Conservation (phyloP, 176 grass and related monocot species). For the Luzula sylvatica region DNA sequence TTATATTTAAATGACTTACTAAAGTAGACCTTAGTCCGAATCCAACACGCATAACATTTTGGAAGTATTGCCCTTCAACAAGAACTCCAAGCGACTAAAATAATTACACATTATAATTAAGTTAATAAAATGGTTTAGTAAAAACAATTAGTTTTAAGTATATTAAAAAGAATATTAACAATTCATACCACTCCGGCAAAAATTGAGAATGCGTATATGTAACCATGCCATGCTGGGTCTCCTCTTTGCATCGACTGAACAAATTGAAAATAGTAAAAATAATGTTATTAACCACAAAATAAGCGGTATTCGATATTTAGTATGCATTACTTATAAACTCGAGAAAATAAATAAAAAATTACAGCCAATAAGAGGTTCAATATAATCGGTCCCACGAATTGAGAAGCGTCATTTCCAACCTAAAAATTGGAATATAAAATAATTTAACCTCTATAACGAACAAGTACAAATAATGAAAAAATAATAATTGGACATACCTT, state of each 20-base stretch:
- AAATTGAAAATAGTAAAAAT: constrained; percentile 3
- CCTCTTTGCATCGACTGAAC: constrained; percentile 87
- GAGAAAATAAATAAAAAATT: constrained; percentile 20
- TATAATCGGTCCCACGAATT: constrained; percentile 89
- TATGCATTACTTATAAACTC: constrained; percentile 1
- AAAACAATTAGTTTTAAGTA: constrained; percentile 6
- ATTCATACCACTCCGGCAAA: constrained; percentile 93
- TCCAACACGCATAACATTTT: constrained; percentile 95
- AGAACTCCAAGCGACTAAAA: constrained; percentile 76
- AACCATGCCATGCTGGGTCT: constrained; percentile 71
- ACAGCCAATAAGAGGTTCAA: constrained; percentile 77
- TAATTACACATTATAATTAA: constrained; percentile 14
- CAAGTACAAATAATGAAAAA: too few species aligned
- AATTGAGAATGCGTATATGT: constrained; percentile 88
- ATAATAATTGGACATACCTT: constrained; percentile 41
- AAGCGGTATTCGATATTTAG: background rate
- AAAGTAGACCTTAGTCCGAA: constrained; percentile 86
- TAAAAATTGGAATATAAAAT: constrained; percentile 23
- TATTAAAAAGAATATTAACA: constrained; percentile 6
- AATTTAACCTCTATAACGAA: constrained; percentile 6
- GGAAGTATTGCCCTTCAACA: constrained; percentile 94
- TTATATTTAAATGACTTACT: constrained; percentile 38
- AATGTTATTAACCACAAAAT: background rate
- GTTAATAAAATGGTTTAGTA: background rate
- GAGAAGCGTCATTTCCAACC: constrained; percentile 98